These are phyloP conservation scores for Delphinella strobiligena DNA, from an alignment of 2,329 filamentous ascomycete genomes.

Conservation along the genomic window DNA sequence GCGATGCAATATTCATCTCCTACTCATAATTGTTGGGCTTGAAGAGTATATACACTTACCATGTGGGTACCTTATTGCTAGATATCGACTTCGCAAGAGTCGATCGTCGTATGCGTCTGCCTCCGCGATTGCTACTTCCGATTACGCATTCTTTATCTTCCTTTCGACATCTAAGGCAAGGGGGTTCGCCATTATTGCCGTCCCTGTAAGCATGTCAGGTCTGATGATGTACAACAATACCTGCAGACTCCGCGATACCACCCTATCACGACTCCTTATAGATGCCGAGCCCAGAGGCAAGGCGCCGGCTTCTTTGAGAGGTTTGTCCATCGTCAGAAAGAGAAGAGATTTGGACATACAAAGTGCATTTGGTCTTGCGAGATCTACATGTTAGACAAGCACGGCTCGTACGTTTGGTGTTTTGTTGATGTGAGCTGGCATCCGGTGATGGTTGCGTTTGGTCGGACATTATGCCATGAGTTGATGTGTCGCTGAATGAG, in stretches of 20 bases:
- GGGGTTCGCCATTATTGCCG: conserved; percentile 21
- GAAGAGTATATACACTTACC: too few species aligned
- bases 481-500: background rate
- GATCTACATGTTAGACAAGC: background rate
- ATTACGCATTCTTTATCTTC: conserved; percentile 48
- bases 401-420: background rate
- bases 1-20: too few species aligned
- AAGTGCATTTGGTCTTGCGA: background rate
- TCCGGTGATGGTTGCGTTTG: background rate
- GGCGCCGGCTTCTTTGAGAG: too few species aligned
- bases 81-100: conserved; percentile 12
- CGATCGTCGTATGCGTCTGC: conserved; percentile 45
- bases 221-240: too few species aligned
- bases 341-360: background rate
- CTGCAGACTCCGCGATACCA: too few species aligned
- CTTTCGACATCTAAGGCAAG: conserved; percentile 46
- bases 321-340: too few species aligned
- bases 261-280: too few species aligned
- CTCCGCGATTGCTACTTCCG: conserved; percentile 47
- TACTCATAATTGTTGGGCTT: too few species aligned
- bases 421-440: background rate
- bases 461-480: background rate
- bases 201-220: background rate
- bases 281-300: too few species aligned
- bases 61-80: background rate